Evolutionary conservation across 2,329 filamentous ascomycete species (phyloP).

Genomic region (Saccharata proteae): DNA sequence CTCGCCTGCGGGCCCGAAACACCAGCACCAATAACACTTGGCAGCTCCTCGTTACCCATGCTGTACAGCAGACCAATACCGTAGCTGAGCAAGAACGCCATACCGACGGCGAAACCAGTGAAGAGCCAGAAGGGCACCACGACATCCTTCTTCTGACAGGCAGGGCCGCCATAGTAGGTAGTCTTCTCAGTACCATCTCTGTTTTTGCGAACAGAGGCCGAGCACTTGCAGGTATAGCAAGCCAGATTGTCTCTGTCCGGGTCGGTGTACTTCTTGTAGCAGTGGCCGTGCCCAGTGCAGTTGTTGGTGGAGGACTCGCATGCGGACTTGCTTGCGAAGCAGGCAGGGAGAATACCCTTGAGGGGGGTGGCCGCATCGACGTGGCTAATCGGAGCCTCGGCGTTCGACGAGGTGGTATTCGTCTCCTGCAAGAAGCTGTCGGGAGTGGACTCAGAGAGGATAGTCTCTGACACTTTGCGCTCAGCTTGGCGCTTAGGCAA

Average conservation of each 20-base stretch:
- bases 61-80: constrained; percentile 68
- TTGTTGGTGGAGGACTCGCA: constrained; percentile 61
- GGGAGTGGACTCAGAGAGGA: constrained; percentile 4
- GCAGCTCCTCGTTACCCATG: constrained; percentile 77
- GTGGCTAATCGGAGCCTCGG: constrained; percentile 15
- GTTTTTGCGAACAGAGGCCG: constrained; percentile 40
- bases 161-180: constrained; percentile 68
- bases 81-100: constrained; percentile 56
- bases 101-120: constrained; percentile 56
- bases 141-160: constrained; percentile 85
- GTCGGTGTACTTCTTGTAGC: constrained; percentile 52
- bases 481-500: constrained; percentile 7
- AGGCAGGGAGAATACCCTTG: constrained; percentile 51
- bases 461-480: constrained; percentile 3
- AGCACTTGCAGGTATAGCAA: constrained; percentile 75
- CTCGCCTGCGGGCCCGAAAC: constrained; percentile 55
- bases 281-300: constrained; percentile 74
- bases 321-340: constrained; percentile 57
- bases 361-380: constrained; percentile 19
- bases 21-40: constrained; percentile 90
- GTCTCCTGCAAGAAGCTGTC: constrained; percentile 4
- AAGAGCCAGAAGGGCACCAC: constrained; percentile 85
- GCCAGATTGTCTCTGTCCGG: constrained; percentile 30
- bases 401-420: constrained; percentile 19
- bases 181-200: constrained; percentile 45